Base-by-base conservation (phyloP, 768 basidiomycete species). In the Tylopilus sp. region DNA sequence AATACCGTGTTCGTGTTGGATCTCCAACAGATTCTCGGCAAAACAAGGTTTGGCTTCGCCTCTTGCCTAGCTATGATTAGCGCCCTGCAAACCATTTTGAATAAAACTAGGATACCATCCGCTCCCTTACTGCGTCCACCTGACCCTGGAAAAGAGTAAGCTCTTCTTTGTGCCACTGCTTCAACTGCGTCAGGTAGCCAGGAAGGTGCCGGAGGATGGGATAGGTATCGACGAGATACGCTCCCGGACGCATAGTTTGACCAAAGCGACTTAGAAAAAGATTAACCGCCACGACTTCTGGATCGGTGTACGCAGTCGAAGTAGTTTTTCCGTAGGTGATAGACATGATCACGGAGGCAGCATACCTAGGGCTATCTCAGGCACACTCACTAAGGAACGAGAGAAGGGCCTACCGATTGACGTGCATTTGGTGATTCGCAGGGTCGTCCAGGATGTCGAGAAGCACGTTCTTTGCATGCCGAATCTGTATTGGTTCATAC, bases 101-200 rank as follows among this genome's bases (percentile, higher is more conserved):
- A 23, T 0, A n/a, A 9, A n/a, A 17, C 22, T 38, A 17, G 31
- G 55, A 52, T 30, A 70, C 72, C 59, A 73, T 59, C 18, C 61
- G 56, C 33, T 59, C 51, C n/a, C 60, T 53, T 11, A 69, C 69
- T 8, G 41, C 44, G 11, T 67, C 57, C 13, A 74, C 25, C 51
- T 71, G 71, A 0, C 64, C 53, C 11, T 55, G 33, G 48, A 68
- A 75, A 33, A 75, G 54, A 1, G 41, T 56, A 11, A 71, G 60
- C 53, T 76, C 75, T 42, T 74, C 69, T 26, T 56, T n/a, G 55
- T 86, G 84, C 35, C 80, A 81, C 4, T 71, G 68, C 51, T 72
- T 74, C 6, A 87, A 66, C 51, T 80, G 75, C 4, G 73, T 72
- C 12, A 82, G 70, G 56, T 83, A 64, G 6, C 60, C 58, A 1